Percentiles rank a stretch among this genome's conserved stretches.
These are phyloP conservation scores for Penicillium simplicissimum DNA, from an alignment of 495 filamentous ascomycete species.

Conservation along the genomic window DNA sequence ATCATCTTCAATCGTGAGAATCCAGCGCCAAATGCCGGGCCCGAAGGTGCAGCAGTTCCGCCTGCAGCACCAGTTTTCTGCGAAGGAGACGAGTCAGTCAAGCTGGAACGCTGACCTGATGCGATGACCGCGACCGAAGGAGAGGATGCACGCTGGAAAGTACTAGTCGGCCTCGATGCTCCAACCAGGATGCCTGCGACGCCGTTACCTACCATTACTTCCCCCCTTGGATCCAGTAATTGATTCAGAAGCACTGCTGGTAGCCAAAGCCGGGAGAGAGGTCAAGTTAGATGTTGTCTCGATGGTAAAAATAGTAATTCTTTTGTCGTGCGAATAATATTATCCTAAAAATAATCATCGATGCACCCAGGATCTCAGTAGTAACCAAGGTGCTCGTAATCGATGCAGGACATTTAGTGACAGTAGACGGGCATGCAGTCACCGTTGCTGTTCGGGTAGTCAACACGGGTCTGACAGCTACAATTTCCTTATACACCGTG, in stretches of 20 bases:
- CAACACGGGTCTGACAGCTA: not conserved
- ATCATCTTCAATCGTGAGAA: not conserved
- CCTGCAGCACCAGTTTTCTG: not conserved
- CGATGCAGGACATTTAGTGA: slow-evolving; percentile 26
- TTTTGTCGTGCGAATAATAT: too few species aligned
- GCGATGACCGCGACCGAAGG: too few species aligned
- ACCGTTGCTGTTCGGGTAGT: slow-evolving; percentile 22
- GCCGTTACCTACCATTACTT: not conserved
- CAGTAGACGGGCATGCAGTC: slow-evolving; percentile 24
- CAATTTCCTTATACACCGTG: too few species aligned
- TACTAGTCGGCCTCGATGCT: not conserved
- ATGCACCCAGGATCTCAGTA: slow-evolving; percentile 24
- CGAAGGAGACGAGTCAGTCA: too few species aligned
- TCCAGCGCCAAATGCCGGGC: not conserved
- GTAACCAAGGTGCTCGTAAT: slow-evolving; percentile 21
- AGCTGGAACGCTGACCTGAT: too few species aligned
- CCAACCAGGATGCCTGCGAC: not conserved
- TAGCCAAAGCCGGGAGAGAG: not conserved
- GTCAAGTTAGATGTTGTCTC: not conserved
- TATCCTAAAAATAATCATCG: slow-evolving; percentile 8
- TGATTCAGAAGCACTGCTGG: not conserved
- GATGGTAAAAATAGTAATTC: too few species aligned
- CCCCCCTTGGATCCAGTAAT: not conserved
- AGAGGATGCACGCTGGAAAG: not conserved
- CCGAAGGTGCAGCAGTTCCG: not conserved